phyloP scores from a whole-genome alignment of 768 basidiomycete species.

The Leccinum imitatum region DNA sequence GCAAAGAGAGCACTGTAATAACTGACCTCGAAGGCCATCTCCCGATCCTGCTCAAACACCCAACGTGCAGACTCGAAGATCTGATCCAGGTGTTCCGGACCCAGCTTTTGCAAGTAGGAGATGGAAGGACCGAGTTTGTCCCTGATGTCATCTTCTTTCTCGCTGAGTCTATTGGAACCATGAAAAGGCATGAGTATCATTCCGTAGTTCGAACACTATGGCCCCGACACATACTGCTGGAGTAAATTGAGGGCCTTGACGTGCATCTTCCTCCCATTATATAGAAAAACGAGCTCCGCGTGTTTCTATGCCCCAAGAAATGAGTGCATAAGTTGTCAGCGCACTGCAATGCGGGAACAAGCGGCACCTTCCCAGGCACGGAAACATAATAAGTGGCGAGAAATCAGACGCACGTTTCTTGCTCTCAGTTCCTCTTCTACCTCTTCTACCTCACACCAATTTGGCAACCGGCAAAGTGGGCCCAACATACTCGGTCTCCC shows the following conservation, averaged over 20 bases:
- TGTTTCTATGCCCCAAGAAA: constrained; percentile 62
- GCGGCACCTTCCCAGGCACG: background rate
- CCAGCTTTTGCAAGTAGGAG: constrained; percentile 86
- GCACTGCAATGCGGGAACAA: background rate
- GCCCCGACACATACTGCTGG: constrained; percentile 59
- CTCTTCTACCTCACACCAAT: constrained; percentile 97
- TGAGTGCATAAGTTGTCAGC: background rate
- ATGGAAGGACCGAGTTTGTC: constrained; percentile 86
- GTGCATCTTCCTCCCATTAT: constrained; percentile 96
- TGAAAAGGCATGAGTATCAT: background rate
- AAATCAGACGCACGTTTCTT: constrained; percentile 56
- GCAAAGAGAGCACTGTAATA: background rate
- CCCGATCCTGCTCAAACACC: constrained; percentile 74
- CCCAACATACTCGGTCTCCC: constrained; percentile 80
- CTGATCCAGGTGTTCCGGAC: constrained; percentile 75
- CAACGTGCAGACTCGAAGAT: constrained; percentile 83
- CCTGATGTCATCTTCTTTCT: constrained; percentile 69
- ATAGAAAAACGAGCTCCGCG: constrained; percentile 85
- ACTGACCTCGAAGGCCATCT: constrained; percentile 73
- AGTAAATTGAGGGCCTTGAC: constrained; percentile 80
- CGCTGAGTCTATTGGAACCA: constrained; percentile 60
- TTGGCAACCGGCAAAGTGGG: constrained; percentile 83
- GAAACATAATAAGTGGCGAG: background rate
- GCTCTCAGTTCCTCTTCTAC: constrained; percentile 84
- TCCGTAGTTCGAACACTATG: background rate